phyloP scores from a whole-genome alignment of 2,329 filamentous ascomycete genomes.

The Nannizziopsis arthrosporioides region DNA sequence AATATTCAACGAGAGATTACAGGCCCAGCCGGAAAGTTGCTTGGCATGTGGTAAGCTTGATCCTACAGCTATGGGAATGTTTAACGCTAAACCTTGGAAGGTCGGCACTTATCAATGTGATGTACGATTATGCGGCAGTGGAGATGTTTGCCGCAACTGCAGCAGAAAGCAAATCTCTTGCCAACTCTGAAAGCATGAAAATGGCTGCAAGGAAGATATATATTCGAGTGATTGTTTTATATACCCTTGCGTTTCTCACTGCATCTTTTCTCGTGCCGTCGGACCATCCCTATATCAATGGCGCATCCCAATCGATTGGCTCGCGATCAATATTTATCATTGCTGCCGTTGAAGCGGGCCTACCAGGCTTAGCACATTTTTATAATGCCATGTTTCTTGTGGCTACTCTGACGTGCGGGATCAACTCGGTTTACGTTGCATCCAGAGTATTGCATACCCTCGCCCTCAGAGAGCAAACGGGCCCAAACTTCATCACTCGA shows the following conservation, averaged over 20 bases:
- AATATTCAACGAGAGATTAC: constrained; percentile 22
- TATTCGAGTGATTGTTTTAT: constrained; percentile 34
- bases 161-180: constrained; percentile 33
- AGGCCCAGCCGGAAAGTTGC: constrained; percentile 27
- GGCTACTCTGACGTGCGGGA: constrained; percentile 32
- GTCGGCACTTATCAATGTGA: constrained; percentile 31
- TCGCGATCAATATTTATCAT: constrained; percentile 32
- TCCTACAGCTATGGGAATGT: neutral
- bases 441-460: constrained; percentile 36
- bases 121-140: constrained; percentile 36
- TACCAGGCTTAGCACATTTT: constrained; percentile 31
- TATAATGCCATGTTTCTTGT: constrained; percentile 39
- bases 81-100: constrained; percentile 19
- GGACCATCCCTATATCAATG: constrained; percentile 33
- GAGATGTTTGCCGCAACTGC: constrained; percentile 36
- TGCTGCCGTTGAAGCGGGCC: constrained; percentile 30
- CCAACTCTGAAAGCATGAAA: constrained; percentile 35
- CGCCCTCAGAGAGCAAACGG: constrained; percentile 28
- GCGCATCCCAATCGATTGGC: constrained; percentile 27
- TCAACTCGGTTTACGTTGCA: constrained; percentile 35
- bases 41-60: constrained; percentile 28
- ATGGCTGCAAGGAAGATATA: constrained; percentile 35
- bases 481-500: constrained; percentile 33
- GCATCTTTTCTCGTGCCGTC: constrained; percentile 36
- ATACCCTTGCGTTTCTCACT: constrained; percentile 33